Conservation (phyloP, 768 basidiomycete species). For the Tephrocybe sp. region DNA sequence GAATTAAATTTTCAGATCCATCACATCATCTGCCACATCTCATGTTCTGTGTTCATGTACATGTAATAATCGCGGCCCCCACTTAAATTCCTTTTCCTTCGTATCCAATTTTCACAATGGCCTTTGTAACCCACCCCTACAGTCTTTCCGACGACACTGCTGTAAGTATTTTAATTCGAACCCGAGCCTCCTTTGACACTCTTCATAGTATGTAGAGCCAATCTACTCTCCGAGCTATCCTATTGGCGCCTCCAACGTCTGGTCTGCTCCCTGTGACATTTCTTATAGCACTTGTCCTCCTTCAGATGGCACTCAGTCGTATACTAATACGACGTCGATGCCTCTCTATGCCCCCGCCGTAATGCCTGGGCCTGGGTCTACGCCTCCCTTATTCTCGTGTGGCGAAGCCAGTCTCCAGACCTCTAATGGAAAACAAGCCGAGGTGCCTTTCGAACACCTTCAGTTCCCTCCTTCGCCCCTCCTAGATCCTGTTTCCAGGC, state of each 20-base stretch:
- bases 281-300: too few species aligned
- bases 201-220: too few species aligned
- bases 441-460: slow-evolving; percentile 2
- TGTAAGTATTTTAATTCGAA: not conserved
- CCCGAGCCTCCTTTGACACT: not conserved
- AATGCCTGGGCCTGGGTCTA: slow-evolving; percentile 17
- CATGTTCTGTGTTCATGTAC: slow-evolving; percentile 16
- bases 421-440: not conserved
- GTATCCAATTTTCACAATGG: not conserved
- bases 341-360: slow-evolving; percentile 29
- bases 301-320: slow-evolving; percentile 13
- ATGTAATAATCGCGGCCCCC: slow-evolving; percentile 17
- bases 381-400: slow-evolving; percentile 13
- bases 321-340: slow-evolving; percentile 12
- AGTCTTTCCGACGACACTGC: not conserved
- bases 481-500: not conserved
- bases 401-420: not conserved
- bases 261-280: too few species aligned
- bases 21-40: slow-evolving; percentile 17
- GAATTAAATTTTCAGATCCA: not conserved
- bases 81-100: not conserved
- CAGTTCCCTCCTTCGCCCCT: slow-evolving; percentile 1
- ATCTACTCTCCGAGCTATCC: too few species aligned
- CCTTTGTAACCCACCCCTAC: not conserved
- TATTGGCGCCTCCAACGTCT: too few species aligned